Conservation (phyloP, 1,284 basidiomycete genomes). For the Kwoniella shivajii region DNA sequence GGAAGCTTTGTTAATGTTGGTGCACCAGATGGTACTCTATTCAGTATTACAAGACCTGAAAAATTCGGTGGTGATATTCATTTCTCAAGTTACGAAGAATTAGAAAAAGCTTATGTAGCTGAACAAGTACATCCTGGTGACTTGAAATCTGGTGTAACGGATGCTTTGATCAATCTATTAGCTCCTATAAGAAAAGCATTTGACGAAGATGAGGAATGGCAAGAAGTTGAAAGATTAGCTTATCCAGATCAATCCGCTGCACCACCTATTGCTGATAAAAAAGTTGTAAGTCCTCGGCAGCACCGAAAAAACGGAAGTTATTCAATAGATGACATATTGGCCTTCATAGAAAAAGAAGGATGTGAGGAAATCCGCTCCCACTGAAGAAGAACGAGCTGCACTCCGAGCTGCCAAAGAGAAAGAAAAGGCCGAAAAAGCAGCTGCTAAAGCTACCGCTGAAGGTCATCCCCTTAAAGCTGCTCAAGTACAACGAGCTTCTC, state of each 20-base stretch:
- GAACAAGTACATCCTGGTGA: slow-evolving; percentile 87
- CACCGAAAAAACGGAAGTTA: no score
- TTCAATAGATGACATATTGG: background rate
- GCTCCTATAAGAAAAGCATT: slow-evolving; percentile 80
- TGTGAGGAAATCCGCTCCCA: slow-evolving; percentile 40
- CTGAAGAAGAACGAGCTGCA: slow-evolving; percentile 50
- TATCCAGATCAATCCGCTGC: slow-evolving; percentile 65
- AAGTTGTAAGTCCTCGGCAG: slow-evolving; percentile 26
- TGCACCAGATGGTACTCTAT: slow-evolving; percentile 80
- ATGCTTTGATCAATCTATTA: slow-evolving; percentile 75
- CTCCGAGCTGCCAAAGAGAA: slow-evolving; percentile 47
- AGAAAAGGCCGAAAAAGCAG: slow-evolving; percentile 48
- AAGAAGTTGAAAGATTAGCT: slow-evolving; percentile 72
- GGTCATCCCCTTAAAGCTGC: slow-evolving; percentile 4
- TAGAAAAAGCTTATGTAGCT: slow-evolving; percentile 76
- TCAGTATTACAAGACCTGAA: slow-evolving; percentile 73
- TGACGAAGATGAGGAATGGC: slow-evolving; percentile 76
- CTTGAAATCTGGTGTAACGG: slow-evolving; percentile 79
- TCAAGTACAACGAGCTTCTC: slow-evolving; percentile 7
- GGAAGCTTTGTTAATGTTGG: slow-evolving; percentile 65
- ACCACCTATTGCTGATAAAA: slow-evolving; percentile 32
- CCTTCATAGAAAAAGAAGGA: slow-evolving; percentile 33
- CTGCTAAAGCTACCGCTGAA: slow-evolving; percentile 33
- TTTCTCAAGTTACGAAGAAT: slow-evolving; percentile 66
- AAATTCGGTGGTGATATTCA: slow-evolving; percentile 85